These are phyloP conservation scores for Amorphotheca resinae DNA, from an alignment of 495 filamentous ascomycete genomes.

Conservation along the genomic window DNA sequence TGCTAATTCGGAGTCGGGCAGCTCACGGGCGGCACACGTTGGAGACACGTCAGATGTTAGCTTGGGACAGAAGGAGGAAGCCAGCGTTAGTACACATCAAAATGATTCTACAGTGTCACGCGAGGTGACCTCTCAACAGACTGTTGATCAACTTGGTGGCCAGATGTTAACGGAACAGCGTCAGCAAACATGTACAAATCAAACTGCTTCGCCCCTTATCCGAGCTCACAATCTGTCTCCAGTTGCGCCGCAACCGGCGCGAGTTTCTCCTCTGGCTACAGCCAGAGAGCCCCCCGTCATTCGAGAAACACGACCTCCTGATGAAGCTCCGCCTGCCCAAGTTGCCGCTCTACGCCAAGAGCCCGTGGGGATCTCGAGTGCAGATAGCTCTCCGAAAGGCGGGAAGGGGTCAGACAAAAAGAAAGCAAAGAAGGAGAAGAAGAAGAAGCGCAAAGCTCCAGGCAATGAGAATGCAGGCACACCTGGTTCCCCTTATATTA, in stretches of 20 bases:
- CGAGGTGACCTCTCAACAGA: background rate
- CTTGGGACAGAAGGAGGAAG: background rate
- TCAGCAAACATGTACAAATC: slow-evolving; percentile 9
- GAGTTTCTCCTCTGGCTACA: slow-evolving; percentile 63
- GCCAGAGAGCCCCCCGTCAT: slow-evolving; percentile 44
- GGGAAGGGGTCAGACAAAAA: slow-evolving; percentile 20
- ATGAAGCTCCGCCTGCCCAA: slow-evolving; percentile 31
- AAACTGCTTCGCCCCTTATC: slow-evolving; percentile 11
- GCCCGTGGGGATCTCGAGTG: slow-evolving; percentile 25
- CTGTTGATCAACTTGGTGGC: background rate
- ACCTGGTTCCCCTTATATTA: slow-evolving; percentile 53
- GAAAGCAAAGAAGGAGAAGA: slow-evolving; percentile 25
- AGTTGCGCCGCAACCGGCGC: slow-evolving; percentile 67
- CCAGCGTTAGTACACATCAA: slow-evolving; percentile 4
- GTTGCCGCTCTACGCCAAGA: slow-evolving; percentile 35
- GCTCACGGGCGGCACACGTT: slow-evolving; percentile 1
- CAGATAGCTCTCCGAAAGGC: slow-evolving; percentile 35
- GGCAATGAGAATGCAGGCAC: slow-evolving; percentile 24
- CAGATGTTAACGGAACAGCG: slow-evolving; percentile 2
- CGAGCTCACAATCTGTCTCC: slow-evolving; percentile 45
- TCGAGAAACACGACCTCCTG: slow-evolving; percentile 12
- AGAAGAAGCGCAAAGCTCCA: slow-evolving; percentile 36
- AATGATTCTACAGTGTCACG: background rate
- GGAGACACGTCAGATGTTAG: background rate
- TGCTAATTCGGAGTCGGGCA: slow-evolving; percentile 6